Percentiles rank a stretch among this genome's conserved stretches.
Evolutionary conservation across 345 rosid genomes (phyloP).

Genomic region (Murraya koenigii): DNA sequence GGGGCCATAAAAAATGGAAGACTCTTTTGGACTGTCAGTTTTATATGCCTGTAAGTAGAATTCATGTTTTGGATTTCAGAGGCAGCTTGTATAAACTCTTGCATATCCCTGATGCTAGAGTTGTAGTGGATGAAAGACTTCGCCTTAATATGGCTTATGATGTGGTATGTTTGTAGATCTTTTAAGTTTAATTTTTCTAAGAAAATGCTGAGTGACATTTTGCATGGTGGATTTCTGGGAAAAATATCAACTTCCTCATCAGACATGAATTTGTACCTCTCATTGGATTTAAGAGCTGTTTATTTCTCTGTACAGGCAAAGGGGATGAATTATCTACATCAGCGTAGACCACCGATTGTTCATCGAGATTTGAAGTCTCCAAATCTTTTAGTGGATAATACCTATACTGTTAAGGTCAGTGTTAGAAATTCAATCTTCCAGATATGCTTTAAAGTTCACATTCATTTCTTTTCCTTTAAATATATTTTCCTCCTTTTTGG

Average conservation of each 20-base stretch:
- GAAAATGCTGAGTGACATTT: not conserved
- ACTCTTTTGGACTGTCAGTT: not conserved
- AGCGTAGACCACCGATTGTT: constrained; percentile 51
- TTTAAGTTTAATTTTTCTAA: constrained; percentile 7
- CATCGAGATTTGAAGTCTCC: constrained; percentile 62
- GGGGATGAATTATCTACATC: constrained; percentile 81
- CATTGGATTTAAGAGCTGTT: constrained; percentile 12
- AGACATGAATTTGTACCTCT: not conserved
- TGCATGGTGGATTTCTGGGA: not conserved
- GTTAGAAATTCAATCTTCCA: constrained; percentile 14
- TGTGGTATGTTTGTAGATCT: constrained; percentile 35
- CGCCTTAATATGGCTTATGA: constrained; percentile 55
- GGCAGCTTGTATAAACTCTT: constrained; percentile 47
- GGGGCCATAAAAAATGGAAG: not conserved
- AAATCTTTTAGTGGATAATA: constrained; percentile 49
- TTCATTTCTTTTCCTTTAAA: constrained; percentile 2
- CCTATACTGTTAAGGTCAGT: constrained; percentile 51
- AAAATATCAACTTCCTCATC: not conserved
- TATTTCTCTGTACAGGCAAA: constrained; percentile 49
- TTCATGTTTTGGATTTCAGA: constrained; percentile 31
- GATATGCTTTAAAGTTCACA: not conserved
- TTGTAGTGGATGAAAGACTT: constrained; percentile 32
- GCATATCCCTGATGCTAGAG: constrained; percentile 39
- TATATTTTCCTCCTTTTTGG: not conserved
- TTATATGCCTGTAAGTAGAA: not conserved